Evolutionary conservation across 306 rosid species (phyloP).

Genomic region (Canavalia ensiformis): DNA sequence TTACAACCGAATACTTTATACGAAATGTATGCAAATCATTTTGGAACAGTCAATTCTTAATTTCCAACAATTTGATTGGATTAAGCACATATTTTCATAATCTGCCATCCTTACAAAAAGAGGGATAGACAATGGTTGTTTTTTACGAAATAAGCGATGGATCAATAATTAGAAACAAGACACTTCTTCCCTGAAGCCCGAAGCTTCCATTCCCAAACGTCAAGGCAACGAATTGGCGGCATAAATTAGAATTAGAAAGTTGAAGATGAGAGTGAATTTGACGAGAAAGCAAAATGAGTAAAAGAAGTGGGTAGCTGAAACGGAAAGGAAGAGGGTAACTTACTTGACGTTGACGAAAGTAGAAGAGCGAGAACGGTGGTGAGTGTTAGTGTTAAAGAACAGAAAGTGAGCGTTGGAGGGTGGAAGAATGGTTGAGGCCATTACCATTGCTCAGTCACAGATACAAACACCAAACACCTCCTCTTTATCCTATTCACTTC

Average conservation of each 20-base stretch:
- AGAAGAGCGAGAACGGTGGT: slow-evolving; percentile 40
- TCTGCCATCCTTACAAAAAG: neutral
- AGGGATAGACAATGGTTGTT: neutral
- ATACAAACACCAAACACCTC: no score
- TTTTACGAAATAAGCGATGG: neutral
- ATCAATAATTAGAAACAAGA: neutral
- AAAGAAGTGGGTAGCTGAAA: no score
- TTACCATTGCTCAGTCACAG: slow-evolving; percentile 4
- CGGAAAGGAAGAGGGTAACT: neutral
- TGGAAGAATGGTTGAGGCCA: slow-evolving; percentile 63
- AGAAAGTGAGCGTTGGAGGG: slow-evolving; percentile 46
- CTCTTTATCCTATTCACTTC: slow-evolving; percentile 9
- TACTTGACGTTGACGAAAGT: slow-evolving; percentile 35
- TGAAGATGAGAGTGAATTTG: no score
- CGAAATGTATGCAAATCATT: neutral
- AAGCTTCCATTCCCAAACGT: neutral
- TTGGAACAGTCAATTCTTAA: neutral
- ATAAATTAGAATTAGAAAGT: neutral
- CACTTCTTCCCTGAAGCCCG: neutral
- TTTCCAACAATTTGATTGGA: neutral
- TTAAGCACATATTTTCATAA: neutral
- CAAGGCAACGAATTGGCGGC: neutral
- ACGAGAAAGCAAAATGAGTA: neutral
- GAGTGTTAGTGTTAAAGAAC: slow-evolving; percentile 17
- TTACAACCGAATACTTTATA: neutral